Evolutionary conservation across 139 green algal genomes (phyloP).

Genomic region (Auxenochlorella protothecoides): DNA sequence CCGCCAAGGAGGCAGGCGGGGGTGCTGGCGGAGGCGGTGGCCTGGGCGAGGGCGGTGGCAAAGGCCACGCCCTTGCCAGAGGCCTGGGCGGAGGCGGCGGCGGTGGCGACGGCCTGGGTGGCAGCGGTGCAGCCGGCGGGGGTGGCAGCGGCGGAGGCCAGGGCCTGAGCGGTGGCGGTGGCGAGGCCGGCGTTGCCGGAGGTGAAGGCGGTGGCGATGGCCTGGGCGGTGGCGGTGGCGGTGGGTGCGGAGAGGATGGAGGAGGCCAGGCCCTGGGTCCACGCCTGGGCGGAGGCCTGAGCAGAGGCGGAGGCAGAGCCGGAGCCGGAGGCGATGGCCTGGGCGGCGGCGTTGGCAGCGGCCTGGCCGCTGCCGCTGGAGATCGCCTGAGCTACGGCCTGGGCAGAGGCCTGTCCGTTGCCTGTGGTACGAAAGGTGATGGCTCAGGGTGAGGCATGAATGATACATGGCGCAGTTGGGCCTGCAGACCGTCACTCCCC

Average conservation of each 20-base stretch:
- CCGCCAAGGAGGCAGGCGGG: too few species aligned
- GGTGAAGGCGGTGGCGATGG: neutral
- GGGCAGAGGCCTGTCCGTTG: neutral
- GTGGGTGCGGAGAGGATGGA: neutral
- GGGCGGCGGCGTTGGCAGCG: neutral
- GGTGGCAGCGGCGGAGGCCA: neutral
- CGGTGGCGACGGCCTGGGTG: neutral
- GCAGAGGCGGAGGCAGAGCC: too few species aligned
- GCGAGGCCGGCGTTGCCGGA: constrained; percentile 1
- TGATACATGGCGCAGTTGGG: too few species aligned
- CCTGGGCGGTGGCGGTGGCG: constrained; percentile 1
- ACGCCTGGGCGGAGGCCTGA: neutral
- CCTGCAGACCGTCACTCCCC: too few species aligned
- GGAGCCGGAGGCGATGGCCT: neutral
- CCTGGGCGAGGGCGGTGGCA: neutral
- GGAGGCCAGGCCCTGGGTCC: neutral
- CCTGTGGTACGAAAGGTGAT: too few species aligned
- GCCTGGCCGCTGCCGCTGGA: neutral
- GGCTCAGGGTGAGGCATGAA: too few species aligned
- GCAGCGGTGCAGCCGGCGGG: too few species aligned
- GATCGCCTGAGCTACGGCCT: neutral
- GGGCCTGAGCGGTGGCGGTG: constrained; percentile 1
- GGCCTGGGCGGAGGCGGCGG: neutral
- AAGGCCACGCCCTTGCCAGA: neutral
- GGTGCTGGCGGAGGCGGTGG: neutral